A percentile compares a stretch with the other conserved stretches of the same genome.
These are phyloP conservation scores for Xylariaceae sp. DNA, from an alignment of 2,329 filamentous ascomycete species.

Conservation along the genomic window DNA sequence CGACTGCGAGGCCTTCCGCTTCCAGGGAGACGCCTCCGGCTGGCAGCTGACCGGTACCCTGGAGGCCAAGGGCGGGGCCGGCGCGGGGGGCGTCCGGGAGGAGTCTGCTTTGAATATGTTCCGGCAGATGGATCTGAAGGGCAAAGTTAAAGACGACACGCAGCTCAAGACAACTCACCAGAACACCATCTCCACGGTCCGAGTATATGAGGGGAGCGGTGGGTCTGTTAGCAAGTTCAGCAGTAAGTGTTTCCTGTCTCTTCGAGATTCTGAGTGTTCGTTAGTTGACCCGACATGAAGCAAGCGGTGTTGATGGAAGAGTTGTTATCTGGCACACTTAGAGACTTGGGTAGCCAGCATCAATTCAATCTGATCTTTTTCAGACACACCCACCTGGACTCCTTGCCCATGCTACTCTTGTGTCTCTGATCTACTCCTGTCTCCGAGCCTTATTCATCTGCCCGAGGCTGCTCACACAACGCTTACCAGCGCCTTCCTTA, in stretches of 20 bases:
- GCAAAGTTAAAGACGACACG: conserved; percentile 84
- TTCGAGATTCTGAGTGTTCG: conserved; percentile 6
- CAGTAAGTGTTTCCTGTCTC: conserved; percentile 51
- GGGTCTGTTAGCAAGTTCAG: conserved; percentile 71
- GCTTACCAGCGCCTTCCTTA: no score
- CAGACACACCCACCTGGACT: no score
- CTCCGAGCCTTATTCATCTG: no score
- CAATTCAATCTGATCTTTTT: no score
- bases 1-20: conserved; percentile 82
- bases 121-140: conserved; percentile 96
- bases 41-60: conserved; percentile 81
- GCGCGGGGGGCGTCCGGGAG: conserved; percentile 59
- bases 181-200: conserved; percentile 85
- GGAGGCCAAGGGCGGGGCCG: conserved; percentile 62
- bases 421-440: no score
- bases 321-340: conserved; percentile 71
- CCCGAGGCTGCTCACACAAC: no score
- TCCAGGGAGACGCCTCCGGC: conserved; percentile 68
- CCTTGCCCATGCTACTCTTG: no score
- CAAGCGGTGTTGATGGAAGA: conserved; percentile 75
- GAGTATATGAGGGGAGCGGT: conserved; percentile 62
- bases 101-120: conserved; percentile 98
- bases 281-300: conserved; percentile 35
- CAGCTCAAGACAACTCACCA: conserved; percentile 94
- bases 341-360: no score